These are phyloP conservation scores for Aquilaria yunnanensis DNA, from an alignment of 345 rosid species.

Conservation along the genomic window DNA sequence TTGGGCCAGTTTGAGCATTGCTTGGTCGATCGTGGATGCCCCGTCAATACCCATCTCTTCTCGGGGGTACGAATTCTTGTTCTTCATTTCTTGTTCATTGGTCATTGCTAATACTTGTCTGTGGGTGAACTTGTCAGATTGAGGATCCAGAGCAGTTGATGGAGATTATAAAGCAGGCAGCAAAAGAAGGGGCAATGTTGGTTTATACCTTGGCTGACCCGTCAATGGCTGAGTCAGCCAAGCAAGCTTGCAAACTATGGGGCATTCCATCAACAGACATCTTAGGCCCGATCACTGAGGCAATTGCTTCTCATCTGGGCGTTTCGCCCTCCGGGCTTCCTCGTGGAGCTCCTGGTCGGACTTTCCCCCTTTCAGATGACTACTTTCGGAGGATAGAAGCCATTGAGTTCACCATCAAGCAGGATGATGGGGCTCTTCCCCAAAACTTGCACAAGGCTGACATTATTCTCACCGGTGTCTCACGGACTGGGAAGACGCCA, in stretches of 20 bases:
- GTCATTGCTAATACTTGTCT: no score
- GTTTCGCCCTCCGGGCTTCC: constrained; percentile 82
- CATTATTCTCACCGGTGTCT: constrained; percentile 73
- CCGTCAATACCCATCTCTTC: constrained; percentile 85
- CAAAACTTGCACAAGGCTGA: constrained; percentile 64
- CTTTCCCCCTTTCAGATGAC: constrained; percentile 49
- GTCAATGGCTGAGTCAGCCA: constrained; percentile 65
- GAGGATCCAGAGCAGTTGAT: constrained; percentile 65
- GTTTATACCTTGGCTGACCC: constrained; percentile 79
- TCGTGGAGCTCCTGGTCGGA: constrained; percentile 60
- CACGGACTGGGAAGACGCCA: constrained; percentile 85
- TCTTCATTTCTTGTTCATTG: background rate
- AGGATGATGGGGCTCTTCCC: constrained; percentile 82
- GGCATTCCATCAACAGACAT: constrained; percentile 64
- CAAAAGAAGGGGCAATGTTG: constrained; percentile 71
- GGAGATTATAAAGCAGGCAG: constrained; percentile 80
- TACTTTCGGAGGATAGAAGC: constrained; percentile 71
- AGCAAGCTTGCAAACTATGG: constrained; percentile 64
- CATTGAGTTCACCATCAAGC: constrained; percentile 84
- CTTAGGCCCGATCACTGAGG: constrained; percentile 81
- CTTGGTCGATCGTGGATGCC: constrained; percentile 81
- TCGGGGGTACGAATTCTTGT: constrained; percentile 61
- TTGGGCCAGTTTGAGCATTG: constrained; percentile 88
- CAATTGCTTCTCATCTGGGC: constrained; percentile 72
- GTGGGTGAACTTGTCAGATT: constrained; percentile 30